These are phyloP conservation scores for Globisporangium parvum DNA, from an alignment of 352 stramenopile species.

Conservation along the genomic window DNA sequence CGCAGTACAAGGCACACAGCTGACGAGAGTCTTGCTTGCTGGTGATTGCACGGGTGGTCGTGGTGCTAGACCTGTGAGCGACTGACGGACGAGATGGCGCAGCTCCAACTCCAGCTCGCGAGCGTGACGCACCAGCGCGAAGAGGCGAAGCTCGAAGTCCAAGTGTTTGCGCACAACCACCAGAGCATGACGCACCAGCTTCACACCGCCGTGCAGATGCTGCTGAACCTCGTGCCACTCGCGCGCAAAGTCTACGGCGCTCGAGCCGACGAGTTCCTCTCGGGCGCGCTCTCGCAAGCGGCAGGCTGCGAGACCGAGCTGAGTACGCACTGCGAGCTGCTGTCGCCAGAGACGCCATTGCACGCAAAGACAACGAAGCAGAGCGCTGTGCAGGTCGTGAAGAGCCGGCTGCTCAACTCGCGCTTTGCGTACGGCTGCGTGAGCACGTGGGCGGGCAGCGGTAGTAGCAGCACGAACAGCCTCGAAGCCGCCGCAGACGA, in stretches of 20 bases:
- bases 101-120: constrained; percentile 28
- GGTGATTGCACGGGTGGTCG: too few species aligned
- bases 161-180: constrained; percentile 55
- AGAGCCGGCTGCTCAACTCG: constrained; percentile 45
- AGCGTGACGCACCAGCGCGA: constrained; percentile 38
- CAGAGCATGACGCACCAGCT: constrained; percentile 67
- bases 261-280: constrained; percentile 56
- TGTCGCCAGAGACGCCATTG: neutral
- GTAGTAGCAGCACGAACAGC: constrained; percentile 1
- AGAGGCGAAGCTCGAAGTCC: constrained; percentile 49
- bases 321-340: neutral
- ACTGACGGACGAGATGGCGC: constrained; percentile 22
- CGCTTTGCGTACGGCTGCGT: constrained; percentile 48
- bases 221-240: constrained; percentile 63
- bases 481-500: constrained; percentile 5
- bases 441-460: constrained; percentile 38
- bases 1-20: neutral
- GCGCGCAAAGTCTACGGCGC: constrained; percentile 58
- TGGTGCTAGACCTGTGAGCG: constrained; percentile 14
- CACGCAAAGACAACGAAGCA: constrained; percentile 3
- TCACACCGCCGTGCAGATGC: constrained; percentile 67
- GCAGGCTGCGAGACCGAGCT: constrained; percentile 18
- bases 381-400: constrained; percentile 34
- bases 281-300: constrained; percentile 40
- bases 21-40: neutral